Conservation (phyloP, 495 filamentous ascomycete species). For the Aspergillus cavernicola region DNA sequence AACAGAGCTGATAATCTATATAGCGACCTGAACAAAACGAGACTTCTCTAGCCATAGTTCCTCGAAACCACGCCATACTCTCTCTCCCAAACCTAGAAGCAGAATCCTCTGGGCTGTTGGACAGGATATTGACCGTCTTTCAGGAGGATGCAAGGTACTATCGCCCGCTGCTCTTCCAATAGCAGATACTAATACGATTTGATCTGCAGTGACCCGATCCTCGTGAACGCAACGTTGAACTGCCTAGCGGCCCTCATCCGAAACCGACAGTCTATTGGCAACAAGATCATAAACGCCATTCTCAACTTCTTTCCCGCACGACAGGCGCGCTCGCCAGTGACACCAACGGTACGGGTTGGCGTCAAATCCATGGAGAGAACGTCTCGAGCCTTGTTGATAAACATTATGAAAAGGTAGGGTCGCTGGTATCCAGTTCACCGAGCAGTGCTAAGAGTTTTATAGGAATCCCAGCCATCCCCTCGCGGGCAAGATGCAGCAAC, state of each 20-base stretch:
- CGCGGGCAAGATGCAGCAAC: conserved; percentile 69
- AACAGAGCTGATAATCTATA: conserved; percentile 24
- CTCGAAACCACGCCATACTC: conserved; percentile 73
- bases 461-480: conserved; percentile 71
- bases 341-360: conserved; percentile 71
- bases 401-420: conserved; percentile 70
- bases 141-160: conserved; percentile 79
- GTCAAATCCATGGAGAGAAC: conserved; percentile 94
- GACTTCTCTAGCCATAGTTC: conserved; percentile 80
- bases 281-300: conserved; percentile 77
- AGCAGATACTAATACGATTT: background rate
- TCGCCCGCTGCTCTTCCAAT: background rate
- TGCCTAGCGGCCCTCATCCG: conserved; percentile 76
- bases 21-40: conserved; percentile 83
- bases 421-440: background rate
- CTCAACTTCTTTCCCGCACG: conserved; percentile 90
- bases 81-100: conserved; percentile 79
- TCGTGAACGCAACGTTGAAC: conserved; percentile 90
- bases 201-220: conserved; percentile 70
- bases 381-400: conserved; percentile 72
- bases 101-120: conserved; percentile 82
- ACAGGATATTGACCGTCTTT: conserved; percentile 80
- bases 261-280: conserved; percentile 71
- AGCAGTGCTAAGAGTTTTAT: conserved; percentile 10
- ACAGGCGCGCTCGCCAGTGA: conserved; percentile 71